These are phyloP conservation scores for Calonectria henricotiae DNA, from an alignment of 2,329 filamentous ascomycete genomes.

Conservation along the genomic window DNA sequence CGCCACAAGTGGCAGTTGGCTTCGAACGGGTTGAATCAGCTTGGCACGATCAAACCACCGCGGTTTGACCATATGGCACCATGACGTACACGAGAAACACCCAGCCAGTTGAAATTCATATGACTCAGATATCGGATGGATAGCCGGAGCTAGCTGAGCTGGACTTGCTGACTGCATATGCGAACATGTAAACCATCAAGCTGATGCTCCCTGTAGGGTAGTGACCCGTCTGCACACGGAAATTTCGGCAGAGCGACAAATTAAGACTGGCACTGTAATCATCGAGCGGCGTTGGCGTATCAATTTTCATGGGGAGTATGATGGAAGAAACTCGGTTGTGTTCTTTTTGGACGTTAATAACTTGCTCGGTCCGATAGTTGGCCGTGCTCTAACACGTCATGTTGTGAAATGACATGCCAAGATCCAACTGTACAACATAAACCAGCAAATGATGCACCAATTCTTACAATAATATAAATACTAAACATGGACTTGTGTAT, in stretches of 20 bases:
- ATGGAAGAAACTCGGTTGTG: not conserved
- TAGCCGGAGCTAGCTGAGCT: not conserved
- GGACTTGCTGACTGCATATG: slow-evolving; percentile 9
- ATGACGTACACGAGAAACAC: not conserved
- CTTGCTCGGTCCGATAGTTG: not conserved
- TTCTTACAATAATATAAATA: too few relatives aligned
- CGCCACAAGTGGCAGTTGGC: slow-evolving; percentile 13
- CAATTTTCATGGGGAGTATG: not conserved
- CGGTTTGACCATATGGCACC: not conserved
- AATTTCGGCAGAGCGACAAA: not conserved
- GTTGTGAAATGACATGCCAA: not conserved
- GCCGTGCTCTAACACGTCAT: not conserved
- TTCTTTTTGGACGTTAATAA: too few relatives aligned
- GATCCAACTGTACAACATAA: not conserved
- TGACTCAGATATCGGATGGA: not conserved
- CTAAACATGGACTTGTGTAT: too few relatives aligned
- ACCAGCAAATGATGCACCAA: too few relatives aligned
- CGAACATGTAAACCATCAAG: slow-evolving; percentile 2
- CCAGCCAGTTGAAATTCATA: not conserved
- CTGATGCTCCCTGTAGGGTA: not conserved
- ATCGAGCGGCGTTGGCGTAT: not conserved
- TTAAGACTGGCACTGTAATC: not conserved
- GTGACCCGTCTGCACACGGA: not conserved
- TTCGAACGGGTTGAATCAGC: not conserved
- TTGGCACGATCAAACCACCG: not conserved